phyloP scores from a whole-genome alignment of 116 monocot species.

The Thalassia testudinum region DNA sequence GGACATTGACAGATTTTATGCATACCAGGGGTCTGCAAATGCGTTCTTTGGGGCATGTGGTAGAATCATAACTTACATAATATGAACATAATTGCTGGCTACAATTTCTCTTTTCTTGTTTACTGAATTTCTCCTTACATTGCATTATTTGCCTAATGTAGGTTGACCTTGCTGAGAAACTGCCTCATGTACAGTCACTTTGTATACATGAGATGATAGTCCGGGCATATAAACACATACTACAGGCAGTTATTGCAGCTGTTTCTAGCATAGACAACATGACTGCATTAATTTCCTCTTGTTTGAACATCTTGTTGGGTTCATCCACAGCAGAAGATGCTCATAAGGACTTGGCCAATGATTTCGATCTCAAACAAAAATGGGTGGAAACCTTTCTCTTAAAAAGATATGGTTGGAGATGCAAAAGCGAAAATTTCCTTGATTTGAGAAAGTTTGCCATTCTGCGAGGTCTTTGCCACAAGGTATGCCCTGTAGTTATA shows the following conservation, averaged over 20 bases:
- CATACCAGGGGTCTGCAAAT: conserved; percentile 92
- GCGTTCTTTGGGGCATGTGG: conserved; percentile 80
- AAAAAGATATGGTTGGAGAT: conserved; percentile 83
- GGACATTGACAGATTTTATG: conserved; percentile 97
- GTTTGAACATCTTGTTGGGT: conserved; percentile 81
- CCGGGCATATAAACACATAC: conserved; percentile 85
- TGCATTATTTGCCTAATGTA: conserved; percentile 1
- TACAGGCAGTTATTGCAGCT: conserved; percentile 83
- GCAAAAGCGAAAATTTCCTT: conserved; percentile 36
- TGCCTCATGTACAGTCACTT: conserved; percentile 87
- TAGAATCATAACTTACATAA: conserved; percentile 11
- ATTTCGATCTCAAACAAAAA: conserved; percentile 40
- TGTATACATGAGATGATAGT: conserved; percentile 91
- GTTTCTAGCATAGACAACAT: conserved; percentile 39
- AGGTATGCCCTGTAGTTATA: conserved; percentile 21
- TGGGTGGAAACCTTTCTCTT: conserved; percentile 67
- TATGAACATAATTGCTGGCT: neutral
- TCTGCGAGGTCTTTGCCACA: conserved; percentile 91
- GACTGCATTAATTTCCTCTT: conserved; percentile 49
- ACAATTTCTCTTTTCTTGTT: neutral
- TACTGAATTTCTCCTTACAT: neutral
- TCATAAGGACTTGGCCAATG: conserved; percentile 20
- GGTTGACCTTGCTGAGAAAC: conserved; percentile 93
- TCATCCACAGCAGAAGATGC: conserved; percentile 23
- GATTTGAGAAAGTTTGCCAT: conserved; percentile 77